Evolutionary conservation across 2,329 filamentous ascomycete species (phyloP).

Genomic region (Lachnum nothofagi): DNA sequence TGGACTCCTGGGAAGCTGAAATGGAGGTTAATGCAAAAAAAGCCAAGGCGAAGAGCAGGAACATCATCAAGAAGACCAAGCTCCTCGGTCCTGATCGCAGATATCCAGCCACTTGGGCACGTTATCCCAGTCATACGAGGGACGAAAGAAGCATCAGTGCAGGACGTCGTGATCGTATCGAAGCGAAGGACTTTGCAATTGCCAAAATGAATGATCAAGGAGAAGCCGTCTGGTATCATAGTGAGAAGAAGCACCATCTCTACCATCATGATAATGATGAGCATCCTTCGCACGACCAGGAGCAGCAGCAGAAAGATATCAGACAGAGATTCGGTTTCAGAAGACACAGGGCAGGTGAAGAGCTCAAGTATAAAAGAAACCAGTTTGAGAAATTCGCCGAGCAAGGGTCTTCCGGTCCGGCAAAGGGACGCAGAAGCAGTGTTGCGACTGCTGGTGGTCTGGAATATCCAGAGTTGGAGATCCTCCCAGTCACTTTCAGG

Average conservation of each 20-base stretch:
- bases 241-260: slow-evolving; percentile 11
- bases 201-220: slow-evolving; percentile 13
- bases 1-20: slow-evolving; percentile 26
- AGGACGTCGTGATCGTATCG: slow-evolving; percentile 14
- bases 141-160: slow-evolving; percentile 21
- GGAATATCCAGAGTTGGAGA: slow-evolving; percentile 29
- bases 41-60: slow-evolving; percentile 23
- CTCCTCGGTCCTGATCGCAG: slow-evolving; percentile 17
- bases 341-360: background rate
- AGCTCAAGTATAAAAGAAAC: slow-evolving; percentile 13
- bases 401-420: slow-evolving; percentile 4
- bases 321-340: slow-evolving; percentile 10
- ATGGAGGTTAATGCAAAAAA: slow-evolving; percentile 21
- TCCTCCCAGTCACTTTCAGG: slow-evolving; percentile 20
- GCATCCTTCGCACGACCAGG: slow-evolving; percentile 14
- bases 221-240: slow-evolving; percentile 20
- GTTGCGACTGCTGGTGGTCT: slow-evolving; percentile 21
- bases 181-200: slow-evolving; percentile 24
- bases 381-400: slow-evolving; percentile 15
- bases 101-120: slow-evolving; percentile 28
- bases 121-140: slow-evolving; percentile 27
- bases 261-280: slow-evolving; percentile 21
- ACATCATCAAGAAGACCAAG: slow-evolving; percentile 20
- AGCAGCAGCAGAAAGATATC: slow-evolving; percentile 11
- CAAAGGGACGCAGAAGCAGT: slow-evolving; percentile 24